phyloP scores from a whole-genome alignment of 1,139 yeast species.

The Candida dubliniensis region DNA sequence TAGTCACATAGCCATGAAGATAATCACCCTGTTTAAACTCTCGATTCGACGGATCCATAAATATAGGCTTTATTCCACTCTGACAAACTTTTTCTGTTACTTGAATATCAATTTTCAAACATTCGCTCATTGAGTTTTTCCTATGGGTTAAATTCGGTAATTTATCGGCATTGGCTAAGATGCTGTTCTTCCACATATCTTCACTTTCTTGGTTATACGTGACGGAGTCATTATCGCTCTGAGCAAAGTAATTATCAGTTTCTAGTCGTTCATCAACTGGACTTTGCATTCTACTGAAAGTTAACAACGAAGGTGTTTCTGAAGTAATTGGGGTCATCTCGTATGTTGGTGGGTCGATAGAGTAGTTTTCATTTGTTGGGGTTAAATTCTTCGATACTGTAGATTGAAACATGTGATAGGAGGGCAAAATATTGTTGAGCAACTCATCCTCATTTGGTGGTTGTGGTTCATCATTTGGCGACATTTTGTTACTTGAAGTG shows the following conservation, averaged over 20 bases:
- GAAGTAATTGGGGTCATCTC: slow-evolving; percentile 38
- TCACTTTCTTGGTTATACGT: slow-evolving; percentile 26
- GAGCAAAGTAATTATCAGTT: slow-evolving; percentile 2
- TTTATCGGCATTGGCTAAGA: slow-evolving; percentile 44
- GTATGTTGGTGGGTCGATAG: slow-evolving; percentile 45
- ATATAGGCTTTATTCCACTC: slow-evolving; percentile 38
- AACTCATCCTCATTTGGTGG: slow-evolving; percentile 29
- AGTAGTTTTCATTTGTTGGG: slow-evolving; percentile 41
- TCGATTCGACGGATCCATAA: slow-evolving; percentile 28
- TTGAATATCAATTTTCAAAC: slow-evolving; percentile 32
- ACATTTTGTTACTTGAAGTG: neutral
- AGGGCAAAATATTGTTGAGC: slow-evolving; percentile 44
- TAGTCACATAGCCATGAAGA: slow-evolving; percentile 41
- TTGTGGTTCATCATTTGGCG: slow-evolving; percentile 2
- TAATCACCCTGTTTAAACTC: slow-evolving; percentile 44
- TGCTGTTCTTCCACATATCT: slow-evolving; percentile 45
- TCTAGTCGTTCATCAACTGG: slow-evolving; percentile 16
- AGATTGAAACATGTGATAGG: slow-evolving; percentile 48
- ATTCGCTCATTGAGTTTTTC: slow-evolving; percentile 25
- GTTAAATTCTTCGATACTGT: slow-evolving; percentile 42
- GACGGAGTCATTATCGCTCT: slow-evolving; percentile 1
- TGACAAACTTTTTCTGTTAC: slow-evolving; percentile 46
- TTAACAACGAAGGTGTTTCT: slow-evolving; percentile 15
- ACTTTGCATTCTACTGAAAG: slow-evolving; percentile 19
- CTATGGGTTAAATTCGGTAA: slow-evolving; percentile 35